These are phyloP conservation scores for Myxozyma melibiosi DNA, from an alignment of 805 yeast species.

Conservation along the genomic window DNA sequence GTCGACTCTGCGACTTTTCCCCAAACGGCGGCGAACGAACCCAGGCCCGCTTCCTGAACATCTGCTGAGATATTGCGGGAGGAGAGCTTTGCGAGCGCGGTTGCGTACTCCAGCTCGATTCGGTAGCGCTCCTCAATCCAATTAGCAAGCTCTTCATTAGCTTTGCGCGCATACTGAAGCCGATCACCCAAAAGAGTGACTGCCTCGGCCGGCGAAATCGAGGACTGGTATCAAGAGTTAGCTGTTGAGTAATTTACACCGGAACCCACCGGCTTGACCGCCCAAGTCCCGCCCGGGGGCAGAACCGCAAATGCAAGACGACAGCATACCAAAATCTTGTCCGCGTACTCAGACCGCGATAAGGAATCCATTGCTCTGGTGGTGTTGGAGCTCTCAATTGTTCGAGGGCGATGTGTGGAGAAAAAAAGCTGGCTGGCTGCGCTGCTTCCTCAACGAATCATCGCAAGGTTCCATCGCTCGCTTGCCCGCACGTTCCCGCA, in stretches of 20 bases:
- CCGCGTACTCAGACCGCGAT: conserved; percentile 32
- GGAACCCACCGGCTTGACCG: neutral
- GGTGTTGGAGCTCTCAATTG: too few species aligned
- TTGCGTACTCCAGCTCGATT: conserved; percentile 51
- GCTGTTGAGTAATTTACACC: neutral
- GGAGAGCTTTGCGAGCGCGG: conserved; percentile 49
- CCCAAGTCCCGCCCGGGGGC: neutral
- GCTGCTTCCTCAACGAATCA: too few species aligned
- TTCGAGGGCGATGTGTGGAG: too few species aligned
- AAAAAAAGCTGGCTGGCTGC: too few species aligned
- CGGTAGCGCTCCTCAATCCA: conserved; percentile 60
- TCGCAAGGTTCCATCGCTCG: too few species aligned
- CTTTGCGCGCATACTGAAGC: conserved; percentile 54
- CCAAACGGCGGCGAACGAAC: conserved; percentile 40
- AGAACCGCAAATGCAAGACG: neutral
- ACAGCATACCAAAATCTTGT: conserved; percentile 29
- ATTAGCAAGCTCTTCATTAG: conserved; percentile 62
- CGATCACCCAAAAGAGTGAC: conserved; percentile 62
- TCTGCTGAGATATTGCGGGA: conserved; percentile 35
- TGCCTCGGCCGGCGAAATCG: conserved; percentile 59
- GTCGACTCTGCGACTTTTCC: conserved; percentile 35
- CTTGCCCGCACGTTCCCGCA: too few species aligned
- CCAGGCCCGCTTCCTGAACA: conserved; percentile 35
- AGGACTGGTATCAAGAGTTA: conserved; percentile 35
- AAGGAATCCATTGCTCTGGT: conserved; percentile 27